Evolutionary conservation across 495 filamentous ascomycete genomes (phyloP).

Genomic region (Clavariopsis aquatica): DNA sequence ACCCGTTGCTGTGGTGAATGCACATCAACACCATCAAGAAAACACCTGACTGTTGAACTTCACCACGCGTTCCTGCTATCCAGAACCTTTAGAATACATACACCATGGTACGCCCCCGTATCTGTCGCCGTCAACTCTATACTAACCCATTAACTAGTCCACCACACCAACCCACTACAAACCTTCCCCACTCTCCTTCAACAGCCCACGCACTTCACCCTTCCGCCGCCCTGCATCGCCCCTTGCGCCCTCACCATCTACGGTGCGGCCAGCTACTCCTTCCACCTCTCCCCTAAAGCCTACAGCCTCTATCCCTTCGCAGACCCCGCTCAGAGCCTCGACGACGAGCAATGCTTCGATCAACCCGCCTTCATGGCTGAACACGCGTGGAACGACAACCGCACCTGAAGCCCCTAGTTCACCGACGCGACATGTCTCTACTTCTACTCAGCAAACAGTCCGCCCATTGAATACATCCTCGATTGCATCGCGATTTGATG

Average conservation of each 20-base stretch:
- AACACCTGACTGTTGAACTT: slow-evolving; percentile 22
- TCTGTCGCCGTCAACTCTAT: not conserved
- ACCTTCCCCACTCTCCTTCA: slow-evolving; percentile 44
- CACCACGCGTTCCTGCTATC: no score
- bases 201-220: slow-evolving; percentile 43
- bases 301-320: slow-evolving; percentile 54
- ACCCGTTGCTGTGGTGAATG: slow-evolving; percentile 22
- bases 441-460: slow-evolving; percentile 24
- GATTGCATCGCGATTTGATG: slow-evolving; percentile 28
- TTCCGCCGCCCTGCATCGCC: slow-evolving; percentile 42
- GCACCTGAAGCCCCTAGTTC: slow-evolving; percentile 31
- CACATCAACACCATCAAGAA: slow-evolving; percentile 23
- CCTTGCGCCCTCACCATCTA: slow-evolving; percentile 36
- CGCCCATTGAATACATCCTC: slow-evolving; percentile 20
- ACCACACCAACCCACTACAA: slow-evolving; percentile 40
- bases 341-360: slow-evolving; percentile 29
- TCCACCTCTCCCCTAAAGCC: slow-evolving; percentile 39
- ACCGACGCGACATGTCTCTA: slow-evolving; percentile 35
- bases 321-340: slow-evolving; percentile 26
- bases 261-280: slow-evolving; percentile 38
- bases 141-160: slow-evolving; percentile 16
- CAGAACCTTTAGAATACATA: not conserved
- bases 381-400: slow-evolving; percentile 34
- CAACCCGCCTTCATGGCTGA: slow-evolving; percentile 38
- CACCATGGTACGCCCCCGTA: slow-evolving; percentile 8